Base-by-base conservation (phyloP, 2,329 filamentous ascomycete genomes). In the Penicillium sp. region DNA sequence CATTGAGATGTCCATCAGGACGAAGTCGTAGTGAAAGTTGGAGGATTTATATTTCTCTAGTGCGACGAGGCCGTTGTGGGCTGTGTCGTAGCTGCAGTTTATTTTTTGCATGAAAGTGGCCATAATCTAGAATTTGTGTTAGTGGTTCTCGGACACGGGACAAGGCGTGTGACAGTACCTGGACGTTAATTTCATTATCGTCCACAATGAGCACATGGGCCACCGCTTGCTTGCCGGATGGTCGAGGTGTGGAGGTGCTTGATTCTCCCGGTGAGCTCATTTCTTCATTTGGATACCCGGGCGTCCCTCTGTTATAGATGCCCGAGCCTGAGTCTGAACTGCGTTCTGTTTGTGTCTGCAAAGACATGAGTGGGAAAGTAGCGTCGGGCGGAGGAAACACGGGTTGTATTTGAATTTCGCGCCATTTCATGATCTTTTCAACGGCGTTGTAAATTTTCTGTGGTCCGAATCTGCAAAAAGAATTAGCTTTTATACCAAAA, bases 1-100 rank as follows among this genome's bases (percentile, higher is more conserved):
- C 77, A 79, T 79, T 9, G 71, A 74, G 17, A 79, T 74, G 49
- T 79, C 77, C 70, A 73, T 73, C 2, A 73, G 25, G 15, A 73
- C 61, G 38, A 76, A 75, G 48, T 78, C 70, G 38, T 71, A 76
- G 9, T 57, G 62, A 19, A 66, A 60, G 12, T 53, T n/a, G 4
- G 69, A 61, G 0, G 56, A 49, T 49, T 68, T 70, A 48, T 72
- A 74, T 15, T 74, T 75, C 15, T 77, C 66, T 6, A 79, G 61
- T 6, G 77, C 77, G 21, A 71, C 64, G 0, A 71, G 64, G 7
- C 77, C 77, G 49, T 79, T 71, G 6, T 68, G 68, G 2, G 76
- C 77, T 6, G 71, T 75, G 12, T 72, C 69, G 19, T 73, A 73
- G 15, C 57, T 68, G 44, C 70, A 68, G 29, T 74, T 75, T n/a